phyloP scores from a whole-genome alignment of 345 rosid genomes.

The Brassica incana region DNA sequence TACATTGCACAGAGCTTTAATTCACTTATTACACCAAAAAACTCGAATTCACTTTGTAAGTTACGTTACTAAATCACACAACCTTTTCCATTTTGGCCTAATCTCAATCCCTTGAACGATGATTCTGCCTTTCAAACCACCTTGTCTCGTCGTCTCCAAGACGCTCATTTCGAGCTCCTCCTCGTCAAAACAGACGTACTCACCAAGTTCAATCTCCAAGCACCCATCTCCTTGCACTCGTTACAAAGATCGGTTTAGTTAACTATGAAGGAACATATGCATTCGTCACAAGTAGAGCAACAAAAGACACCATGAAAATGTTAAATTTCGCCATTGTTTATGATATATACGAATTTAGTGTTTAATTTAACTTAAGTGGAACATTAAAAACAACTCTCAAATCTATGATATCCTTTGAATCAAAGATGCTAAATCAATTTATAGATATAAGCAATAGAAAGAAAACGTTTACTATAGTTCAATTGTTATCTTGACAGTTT shows the following conservation, averaged over 20 bases:
- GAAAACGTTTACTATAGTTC: too few species aligned
- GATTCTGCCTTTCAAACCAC: conserved; percentile 55
- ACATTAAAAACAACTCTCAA: too few species aligned
- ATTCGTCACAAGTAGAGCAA: background rate
- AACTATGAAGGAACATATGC: background rate
- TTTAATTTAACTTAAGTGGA: background rate
- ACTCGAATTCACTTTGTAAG: background rate
- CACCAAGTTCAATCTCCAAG: conserved; percentile 62
- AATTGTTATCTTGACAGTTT: too few species aligned
- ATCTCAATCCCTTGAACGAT: conserved; percentile 58
- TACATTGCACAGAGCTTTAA: background rate
- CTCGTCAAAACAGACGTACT: conserved; percentile 35
- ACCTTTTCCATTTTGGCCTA: conserved; percentile 42
- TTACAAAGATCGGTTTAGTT: background rate
- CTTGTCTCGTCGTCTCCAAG: conserved; percentile 39
- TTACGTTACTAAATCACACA: background rate
- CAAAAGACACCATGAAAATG: background rate
- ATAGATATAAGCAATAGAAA: too few species aligned
- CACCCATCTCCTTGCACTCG: conserved; percentile 47
- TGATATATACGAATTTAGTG: background rate
- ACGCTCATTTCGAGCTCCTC: conserved; percentile 55
- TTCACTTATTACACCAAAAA: background rate
- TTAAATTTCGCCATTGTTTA: background rate
- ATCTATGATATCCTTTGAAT: too few species aligned
- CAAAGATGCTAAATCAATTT: too few species aligned